Percentiles rank a stretch among this genome's conserved stretches.
phyloP scores from a whole-genome alignment of 805 yeast species.

The Starmerella floricola region DNA sequence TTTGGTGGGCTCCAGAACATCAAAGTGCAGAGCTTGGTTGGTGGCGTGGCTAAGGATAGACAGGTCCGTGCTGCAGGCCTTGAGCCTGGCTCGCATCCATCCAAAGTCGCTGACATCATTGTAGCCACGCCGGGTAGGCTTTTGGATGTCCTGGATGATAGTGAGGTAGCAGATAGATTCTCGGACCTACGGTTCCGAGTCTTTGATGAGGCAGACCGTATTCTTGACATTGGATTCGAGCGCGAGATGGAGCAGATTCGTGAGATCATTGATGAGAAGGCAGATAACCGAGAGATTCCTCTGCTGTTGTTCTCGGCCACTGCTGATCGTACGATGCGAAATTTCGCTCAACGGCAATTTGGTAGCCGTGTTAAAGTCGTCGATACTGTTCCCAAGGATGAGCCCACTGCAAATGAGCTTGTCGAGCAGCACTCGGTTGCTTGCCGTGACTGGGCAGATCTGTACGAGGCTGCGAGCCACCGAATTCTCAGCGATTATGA shows the following conservation, averaged over 20 bases:
- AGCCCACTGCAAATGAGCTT: constrained; percentile 66
- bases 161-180: constrained; percentile 37
- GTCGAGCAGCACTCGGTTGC: constrained; percentile 56
- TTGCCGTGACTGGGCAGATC: constrained; percentile 44
- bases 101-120: constrained; percentile 38
- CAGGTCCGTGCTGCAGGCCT: constrained; percentile 30
- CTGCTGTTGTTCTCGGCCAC: constrained; percentile 83
- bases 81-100: constrained; percentile 28
- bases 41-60: constrained; percentile 42
- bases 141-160: constrained; percentile 44
- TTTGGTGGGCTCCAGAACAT: constrained; percentile 28
- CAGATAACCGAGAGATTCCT: constrained; percentile 37
- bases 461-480: constrained; percentile 42
- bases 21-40: constrained; percentile 47
- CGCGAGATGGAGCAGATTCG: constrained; percentile 36
- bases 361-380: constrained; percentile 32
- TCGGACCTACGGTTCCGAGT: constrained; percentile 48
- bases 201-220: constrained; percentile 85
- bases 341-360: constrained; percentile 45
- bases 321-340: constrained; percentile 52
- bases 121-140: constrained; percentile 89
- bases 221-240: constrained; percentile 71
- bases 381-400: constrained; percentile 63
- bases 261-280: constrained; percentile 40
- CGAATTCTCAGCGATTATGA: constrained; percentile 35